Percentiles rank a stretch among this genome's conserved stretches.
Conservation (phyloP, 169 alveolate genomes). For the Plasmodium gaboni region DNA sequence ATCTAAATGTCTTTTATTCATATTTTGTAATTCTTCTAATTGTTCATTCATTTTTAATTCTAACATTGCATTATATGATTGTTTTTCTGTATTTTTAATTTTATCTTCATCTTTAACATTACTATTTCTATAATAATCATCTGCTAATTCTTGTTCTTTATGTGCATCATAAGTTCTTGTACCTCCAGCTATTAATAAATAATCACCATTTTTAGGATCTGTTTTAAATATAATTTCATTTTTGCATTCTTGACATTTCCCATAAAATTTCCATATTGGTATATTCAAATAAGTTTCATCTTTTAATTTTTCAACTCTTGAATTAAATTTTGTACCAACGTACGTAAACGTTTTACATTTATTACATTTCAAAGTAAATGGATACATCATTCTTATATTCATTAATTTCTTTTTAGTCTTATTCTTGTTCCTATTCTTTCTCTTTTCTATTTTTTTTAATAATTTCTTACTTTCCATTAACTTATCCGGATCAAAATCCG, state of each 20-base stretch:
- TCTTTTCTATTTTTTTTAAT: slow-evolving; percentile 86
- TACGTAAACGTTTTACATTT: slow-evolving; percentile 96
- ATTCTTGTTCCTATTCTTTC: slow-evolving; percentile 81
- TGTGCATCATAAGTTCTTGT: slow-evolving; percentile 89
- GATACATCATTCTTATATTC: slow-evolving; percentile 98
- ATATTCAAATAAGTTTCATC: slow-evolving; percentile 98
- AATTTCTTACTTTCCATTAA: slow-evolving; percentile 90
- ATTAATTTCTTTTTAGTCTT: slow-evolving; percentile 86
- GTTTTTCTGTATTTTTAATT: slow-evolving; percentile 61
- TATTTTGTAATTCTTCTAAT: slow-evolving; percentile 69
- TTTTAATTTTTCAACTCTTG: slow-evolving; percentile 92
- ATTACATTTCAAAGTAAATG: slow-evolving; percentile 96
- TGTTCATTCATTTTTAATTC: slow-evolving; percentile 73
- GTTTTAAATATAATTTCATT: slow-evolving; percentile 96
- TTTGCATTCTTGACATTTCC: slow-evolving; percentile 97
- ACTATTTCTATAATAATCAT: slow-evolving; percentile 53
- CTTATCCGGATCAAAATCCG: slow-evolving; percentile 99
- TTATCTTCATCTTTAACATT: slow-evolving; percentile 43
- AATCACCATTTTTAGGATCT: slow-evolving; percentile 93
- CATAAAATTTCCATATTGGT: slow-evolving; percentile 97
- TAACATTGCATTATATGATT: slow-evolving; percentile 64
- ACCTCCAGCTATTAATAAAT: slow-evolving; percentile 93
- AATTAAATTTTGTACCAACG: slow-evolving; percentile 99
- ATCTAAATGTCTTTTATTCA: slow-evolving; percentile 65
- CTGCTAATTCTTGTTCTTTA: slow-evolving; percentile 83